Percentiles rank a stretch among this genome's conserved stretches.
Conservation (phyloP, 78 protist species). For the Dictyostelium purpureum region DNA sequence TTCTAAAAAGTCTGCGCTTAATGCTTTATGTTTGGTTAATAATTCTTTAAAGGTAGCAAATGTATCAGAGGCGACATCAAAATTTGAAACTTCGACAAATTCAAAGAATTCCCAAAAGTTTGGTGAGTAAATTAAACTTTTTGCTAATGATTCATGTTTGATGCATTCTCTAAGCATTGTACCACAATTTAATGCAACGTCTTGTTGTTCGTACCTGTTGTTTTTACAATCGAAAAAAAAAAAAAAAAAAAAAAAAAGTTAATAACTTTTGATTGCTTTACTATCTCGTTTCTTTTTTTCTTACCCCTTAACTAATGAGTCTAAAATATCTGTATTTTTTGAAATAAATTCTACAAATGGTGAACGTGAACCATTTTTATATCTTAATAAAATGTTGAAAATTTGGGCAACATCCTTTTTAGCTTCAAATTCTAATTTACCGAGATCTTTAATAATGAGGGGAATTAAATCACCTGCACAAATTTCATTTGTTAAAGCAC, state of each 20-base stretch:
- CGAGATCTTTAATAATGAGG: conserved; percentile 66
- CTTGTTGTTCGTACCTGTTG: conserved; percentile 77
- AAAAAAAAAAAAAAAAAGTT: not conserved
- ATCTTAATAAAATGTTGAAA: conserved; percentile 85
- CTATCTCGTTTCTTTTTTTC: not conserved
- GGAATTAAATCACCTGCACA: conserved; percentile 63
- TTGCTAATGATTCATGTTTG: conserved; percentile 85
- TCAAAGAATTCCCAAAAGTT: conserved; percentile 83
- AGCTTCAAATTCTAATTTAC: conserved; percentile 88
- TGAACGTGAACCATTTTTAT: conserved; percentile 75
- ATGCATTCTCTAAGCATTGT: conserved; percentile 93
- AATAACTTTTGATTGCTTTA: not conserved
- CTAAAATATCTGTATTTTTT: conserved; percentile 74
- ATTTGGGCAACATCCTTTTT: conserved; percentile 90
- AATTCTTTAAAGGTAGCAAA: conserved; percentile 94
- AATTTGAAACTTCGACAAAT: conserved; percentile 86
- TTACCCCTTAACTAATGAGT: conserved; percentile 84
- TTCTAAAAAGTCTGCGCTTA: conserved; percentile 85
- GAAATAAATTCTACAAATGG: conserved; percentile 89
- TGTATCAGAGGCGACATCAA: conserved; percentile 97
- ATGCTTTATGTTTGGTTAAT: conserved; percentile 89
- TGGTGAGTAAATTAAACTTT: conserved; percentile 45
- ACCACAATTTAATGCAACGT: conserved; percentile 90
- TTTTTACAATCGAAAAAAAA: not conserved
- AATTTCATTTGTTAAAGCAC: conserved; percentile 63